Percentiles rank a stretch among this genome's conserved stretches.
Conservation (phyloP, 2,329 filamentous ascomycete genomes). For the Talaromyces albobiverticillius region DNA sequence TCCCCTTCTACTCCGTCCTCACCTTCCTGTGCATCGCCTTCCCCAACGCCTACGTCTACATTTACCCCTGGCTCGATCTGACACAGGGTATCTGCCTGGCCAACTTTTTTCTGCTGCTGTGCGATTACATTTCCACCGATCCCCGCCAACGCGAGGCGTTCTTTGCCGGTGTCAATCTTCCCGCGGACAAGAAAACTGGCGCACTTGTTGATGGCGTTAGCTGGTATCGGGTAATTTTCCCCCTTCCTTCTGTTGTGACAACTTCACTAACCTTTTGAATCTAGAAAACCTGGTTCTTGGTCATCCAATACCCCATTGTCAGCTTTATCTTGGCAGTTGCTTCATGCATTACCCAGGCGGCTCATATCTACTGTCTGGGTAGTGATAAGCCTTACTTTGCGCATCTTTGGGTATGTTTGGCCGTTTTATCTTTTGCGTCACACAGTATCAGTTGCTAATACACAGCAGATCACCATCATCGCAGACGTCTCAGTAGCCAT, state of each 20-base stretch:
- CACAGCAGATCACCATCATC: conserved; percentile 2
- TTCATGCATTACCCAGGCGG: conserved; percentile 30
- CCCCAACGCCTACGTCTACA: conserved; percentile 38
- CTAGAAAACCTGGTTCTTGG: conserved; percentile 31
- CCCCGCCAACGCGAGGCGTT: conserved; percentile 33
- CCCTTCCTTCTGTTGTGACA: background rate
- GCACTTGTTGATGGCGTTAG: conserved; percentile 24
- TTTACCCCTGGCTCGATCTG: conserved; percentile 38
- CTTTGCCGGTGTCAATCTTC: conserved; percentile 34
- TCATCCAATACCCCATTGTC: conserved; percentile 43
- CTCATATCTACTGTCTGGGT: conserved; percentile 28
- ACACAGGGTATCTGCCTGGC: conserved; percentile 42
- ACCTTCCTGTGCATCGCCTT: conserved; percentile 40
- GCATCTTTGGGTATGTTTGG: conserved; percentile 33
- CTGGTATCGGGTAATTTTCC: conserved; percentile 24
- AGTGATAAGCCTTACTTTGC: conserved; percentile 32
- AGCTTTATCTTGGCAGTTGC: conserved; percentile 23
- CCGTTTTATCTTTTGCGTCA: conserved; percentile 20
- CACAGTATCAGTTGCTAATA: conserved; percentile 19
- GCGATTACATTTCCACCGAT: conserved; percentile 40
- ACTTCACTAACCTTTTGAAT: background rate
- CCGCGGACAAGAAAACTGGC: conserved; percentile 23
- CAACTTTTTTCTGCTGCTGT: conserved; percentile 46
- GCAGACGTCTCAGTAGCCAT: background rate
- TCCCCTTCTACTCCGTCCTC: conserved; percentile 41